These are phyloP conservation scores for Candida maesae DNA, from an alignment of 805 yeast species.

Conservation along the genomic window DNA sequence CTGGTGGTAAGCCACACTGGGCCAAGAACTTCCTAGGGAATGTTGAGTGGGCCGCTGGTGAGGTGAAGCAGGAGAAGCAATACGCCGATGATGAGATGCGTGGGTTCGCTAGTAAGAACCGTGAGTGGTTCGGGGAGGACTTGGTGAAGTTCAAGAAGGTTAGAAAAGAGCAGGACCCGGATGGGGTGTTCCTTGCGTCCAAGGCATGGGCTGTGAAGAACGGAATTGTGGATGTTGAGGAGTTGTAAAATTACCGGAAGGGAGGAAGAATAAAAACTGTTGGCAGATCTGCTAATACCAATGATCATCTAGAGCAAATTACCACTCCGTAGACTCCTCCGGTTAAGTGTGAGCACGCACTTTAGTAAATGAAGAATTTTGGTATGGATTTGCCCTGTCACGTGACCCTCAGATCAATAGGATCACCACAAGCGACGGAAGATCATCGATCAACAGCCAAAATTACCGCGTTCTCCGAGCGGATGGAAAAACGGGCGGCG, in stretches of 20 bases:
- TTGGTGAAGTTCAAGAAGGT: slow-evolving; percentile 56
- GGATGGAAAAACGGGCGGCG: no score
- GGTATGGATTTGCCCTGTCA: no score
- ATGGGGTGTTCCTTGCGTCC: slow-evolving; percentile 75
- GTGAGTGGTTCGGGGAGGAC: slow-evolving; percentile 78
- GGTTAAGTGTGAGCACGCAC: no score
- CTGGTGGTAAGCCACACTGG: slow-evolving; percentile 97
- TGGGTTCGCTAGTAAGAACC: slow-evolving; percentile 68
- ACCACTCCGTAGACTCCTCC: no score
- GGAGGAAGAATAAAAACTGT: no score
- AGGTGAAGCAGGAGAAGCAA: slow-evolving; percentile 33
- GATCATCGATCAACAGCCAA: no score
- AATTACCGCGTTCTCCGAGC: no score
- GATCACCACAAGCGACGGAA: no score
- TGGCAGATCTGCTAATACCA: no score
- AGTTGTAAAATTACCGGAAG: background rate
- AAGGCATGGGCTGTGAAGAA: slow-evolving; percentile 78
- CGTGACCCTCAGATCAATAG: no score
- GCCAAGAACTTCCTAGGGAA: slow-evolving; percentile 89
- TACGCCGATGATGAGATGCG: slow-evolving; percentile 66
- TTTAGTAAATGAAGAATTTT: no score
- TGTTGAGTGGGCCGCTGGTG: slow-evolving; percentile 28
- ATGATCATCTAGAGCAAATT: no score
- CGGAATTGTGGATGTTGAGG: slow-evolving; percentile 43
- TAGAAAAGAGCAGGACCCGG: slow-evolving; percentile 71